Percentiles rank a stretch among this genome's conserved stretches.
These are phyloP conservation scores for Aegilops longissima DNA, from an alignment of 176 grass and related monocot genomes.

Conservation along the genomic window DNA sequence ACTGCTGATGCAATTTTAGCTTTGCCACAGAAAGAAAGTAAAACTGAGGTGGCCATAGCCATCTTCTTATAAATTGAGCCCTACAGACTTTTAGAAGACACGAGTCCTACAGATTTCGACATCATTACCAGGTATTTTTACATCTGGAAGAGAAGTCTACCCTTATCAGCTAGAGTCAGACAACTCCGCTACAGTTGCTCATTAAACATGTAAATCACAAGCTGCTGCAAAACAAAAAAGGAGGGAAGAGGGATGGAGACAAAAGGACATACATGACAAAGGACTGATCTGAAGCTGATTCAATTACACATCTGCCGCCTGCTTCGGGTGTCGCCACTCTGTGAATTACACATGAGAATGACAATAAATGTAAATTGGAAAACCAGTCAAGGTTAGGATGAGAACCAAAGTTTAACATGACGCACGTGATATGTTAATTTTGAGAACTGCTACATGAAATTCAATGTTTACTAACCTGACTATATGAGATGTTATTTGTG, in stretches of 20 bases:
- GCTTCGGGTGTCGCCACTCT: slow-evolving; percentile 37
- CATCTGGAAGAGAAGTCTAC: not conserved
- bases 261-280: slow-evolving; percentile 25
- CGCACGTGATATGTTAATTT: not conserved
- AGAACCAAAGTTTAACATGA: slow-evolving; percentile 11
- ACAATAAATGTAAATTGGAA: slow-evolving; percentile 22
- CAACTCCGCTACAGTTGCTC: not conserved
- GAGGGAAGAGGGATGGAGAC: not conserved
- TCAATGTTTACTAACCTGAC: slow-evolving; percentile 20
- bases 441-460: not conserved
- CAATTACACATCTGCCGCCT: slow-evolving; percentile 33
- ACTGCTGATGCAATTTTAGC: not conserved
- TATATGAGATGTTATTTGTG: not conserved
- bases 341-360: slow-evolving; percentile 24
- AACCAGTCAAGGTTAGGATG: not conserved
- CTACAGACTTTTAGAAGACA: not conserved
- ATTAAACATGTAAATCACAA: slow-evolving; percentile 1
- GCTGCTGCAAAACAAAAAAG: not conserved
- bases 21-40: not conserved
- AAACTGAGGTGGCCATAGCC: not conserved
- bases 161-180: not conserved
- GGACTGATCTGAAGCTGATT: not conserved
- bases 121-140: not conserved
- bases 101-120: not conserved
- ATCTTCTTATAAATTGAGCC: not conserved